A percentile compares a stretch with the other conserved stretches of the same genome.
Conservation (phyloP, 805 yeast species). For the Danielozyma ontarioensis region DNA sequence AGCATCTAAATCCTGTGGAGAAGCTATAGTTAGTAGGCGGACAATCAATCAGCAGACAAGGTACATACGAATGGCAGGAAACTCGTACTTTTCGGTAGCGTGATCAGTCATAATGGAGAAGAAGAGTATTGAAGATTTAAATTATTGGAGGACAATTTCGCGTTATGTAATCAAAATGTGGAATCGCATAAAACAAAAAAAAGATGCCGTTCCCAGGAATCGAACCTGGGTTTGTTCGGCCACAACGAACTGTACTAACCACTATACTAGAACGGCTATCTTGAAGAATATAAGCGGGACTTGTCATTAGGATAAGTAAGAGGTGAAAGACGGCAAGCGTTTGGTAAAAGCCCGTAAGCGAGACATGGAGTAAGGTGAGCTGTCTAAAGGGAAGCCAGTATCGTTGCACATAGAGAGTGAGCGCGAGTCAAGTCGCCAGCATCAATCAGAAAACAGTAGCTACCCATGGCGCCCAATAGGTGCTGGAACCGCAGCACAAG, state of each 20-base stretch:
- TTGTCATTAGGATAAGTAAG: too few relatives aligned
- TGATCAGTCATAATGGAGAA: background rate
- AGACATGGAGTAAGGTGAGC: too few relatives aligned
- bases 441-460: too few relatives aligned
- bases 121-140: background rate
- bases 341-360: too few relatives aligned
- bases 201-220: constrained; percentile 4
- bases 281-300: too few relatives aligned
- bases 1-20: constrained; percentile 34
- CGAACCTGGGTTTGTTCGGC: constrained; percentile 6
- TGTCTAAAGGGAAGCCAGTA: too few relatives aligned
- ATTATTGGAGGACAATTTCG: background rate
- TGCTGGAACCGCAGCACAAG: too few relatives aligned
- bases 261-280: constrained; percentile 1
- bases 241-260: constrained; percentile 5
- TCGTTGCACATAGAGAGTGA: too few relatives aligned
- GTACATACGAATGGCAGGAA: constrained; percentile 40
- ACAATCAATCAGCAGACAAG: background rate
- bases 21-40: constrained; percentile 8
- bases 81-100: constrained; percentile 18
- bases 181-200: background rate
- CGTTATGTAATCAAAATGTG: background rate
- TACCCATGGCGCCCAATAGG: too few relatives aligned
- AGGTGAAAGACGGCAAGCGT: too few relatives aligned
- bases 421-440: too few relatives aligned